Base-by-base conservation (phyloP, 192 early-diverging fungal genomes). In the Entomortierella beljakovae region DNA sequence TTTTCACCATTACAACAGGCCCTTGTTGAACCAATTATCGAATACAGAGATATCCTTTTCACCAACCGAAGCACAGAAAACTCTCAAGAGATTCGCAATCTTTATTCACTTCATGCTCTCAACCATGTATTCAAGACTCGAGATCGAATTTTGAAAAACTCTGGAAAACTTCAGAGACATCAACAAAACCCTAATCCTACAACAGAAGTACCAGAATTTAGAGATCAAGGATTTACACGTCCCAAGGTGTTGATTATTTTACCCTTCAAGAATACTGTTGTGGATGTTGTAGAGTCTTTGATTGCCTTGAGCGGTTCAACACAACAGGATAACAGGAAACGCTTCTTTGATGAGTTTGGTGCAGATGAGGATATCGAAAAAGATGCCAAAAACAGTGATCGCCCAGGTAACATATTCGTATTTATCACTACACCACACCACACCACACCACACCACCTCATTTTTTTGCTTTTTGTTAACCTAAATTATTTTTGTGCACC, bases 151-250 rank as follows among this genome's bases (percentile, higher is more conserved):
- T 68, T 95, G 61, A 94, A 93, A 55, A 97, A 96, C 84, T 95
- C 90, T 35, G 87, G 87, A 26, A 92, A 88, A 71, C 64, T 97
- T 20, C 82, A 86, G 11, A 88, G 85, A 49, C 88, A 90, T 11
- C 89, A 91, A 34, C 57, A 73, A 35, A 74, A 49, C 43, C 64
- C 61, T 26, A 34, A 73, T 37, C 34, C 58, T 0, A 74, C 81
- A 48, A 42, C 61, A 23, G 6, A 31, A 32, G 28, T 53, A 40
- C 85, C 90, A 25, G 97, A 99, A 72, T 82, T 91, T 25, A 90
- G 95, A 11, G 98, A 99, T 73, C 97, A 98, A 81, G 97, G 96
- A 34, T 99, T 97, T 57, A 98, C 98, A 6, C 84, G 96, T 6
- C 95, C 98, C 1, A 94, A 93, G 54, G 95, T 97, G 0, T 82